Base-by-base conservation (phyloP, 768 basidiomycete species). In the Tylopilus rubrobrunneus region DNA sequence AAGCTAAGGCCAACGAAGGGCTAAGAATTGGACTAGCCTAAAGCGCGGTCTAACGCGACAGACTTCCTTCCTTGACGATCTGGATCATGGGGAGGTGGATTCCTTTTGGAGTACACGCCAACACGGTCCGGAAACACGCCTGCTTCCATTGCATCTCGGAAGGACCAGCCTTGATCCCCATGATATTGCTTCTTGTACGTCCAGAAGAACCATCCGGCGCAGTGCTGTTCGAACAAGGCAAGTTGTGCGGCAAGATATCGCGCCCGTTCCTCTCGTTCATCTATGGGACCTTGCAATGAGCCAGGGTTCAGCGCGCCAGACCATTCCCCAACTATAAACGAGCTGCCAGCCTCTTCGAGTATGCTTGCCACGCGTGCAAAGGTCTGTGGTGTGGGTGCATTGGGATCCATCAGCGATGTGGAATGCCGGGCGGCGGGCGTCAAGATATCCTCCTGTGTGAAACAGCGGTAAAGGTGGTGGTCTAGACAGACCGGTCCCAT, bases 161-260 rank as follows among this genome's bases (percentile, higher is more conserved):
- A 79, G 28, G 81, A 81, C 91, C 90, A 92, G 1, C 89, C 89
- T 5, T 72, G 77, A 70, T 92, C 90, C 51, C 84, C 83, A 4
- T 65, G 67, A 5, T 71, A 64, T 47, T 83, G 77, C 67, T 91
- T 89, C 74, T 84, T 90, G 64, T 83, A 86, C 36, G 87, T 90
- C 91, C 91, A 91, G 65, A 87, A 92, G 72, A 85, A 92, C 79
- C 81, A 87, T 5, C 91, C 91, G 0, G 79, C 82, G 54, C 87
- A 86, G 34, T 70, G 59, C 44, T 69, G 66, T 52, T 90, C 87
- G 55, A 80, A 92, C 37, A 88, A 60, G 19, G 75, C 77, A 45
- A 91, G 69, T 66, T 93, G 83, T 4, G 89, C 85, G 17, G 74
- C 65, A 5, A 86, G 74, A 54, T 81, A 92, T 14, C 66, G 71